phyloP scores from a whole-genome alignment of 75 land plant genomes.

The Cryptomeria japonica region DNA sequence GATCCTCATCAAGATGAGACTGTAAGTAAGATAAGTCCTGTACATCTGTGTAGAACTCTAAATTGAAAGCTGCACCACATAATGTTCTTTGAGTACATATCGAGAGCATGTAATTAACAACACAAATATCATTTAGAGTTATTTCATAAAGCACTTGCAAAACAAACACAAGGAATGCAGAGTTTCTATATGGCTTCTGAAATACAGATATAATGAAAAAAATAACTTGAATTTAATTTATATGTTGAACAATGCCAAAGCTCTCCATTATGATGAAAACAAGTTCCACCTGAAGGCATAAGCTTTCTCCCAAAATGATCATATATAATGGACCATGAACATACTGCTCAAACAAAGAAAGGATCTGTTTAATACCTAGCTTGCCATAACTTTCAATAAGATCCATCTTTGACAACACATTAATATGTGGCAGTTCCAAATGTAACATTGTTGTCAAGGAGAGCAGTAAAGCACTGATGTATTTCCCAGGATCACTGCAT shows the following conservation, averaged over 20 bases:
- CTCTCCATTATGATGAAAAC: background rate
- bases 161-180: background rate
- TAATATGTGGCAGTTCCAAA: slow-evolving; percentile 94
- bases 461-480: slow-evolving; percentile 86
- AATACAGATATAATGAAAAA: background rate
- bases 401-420: slow-evolving; percentile 86
- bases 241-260: background rate
- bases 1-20: slow-evolving; percentile 78
- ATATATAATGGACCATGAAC: background rate
- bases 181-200: background rate
- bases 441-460: slow-evolving; percentile 94
- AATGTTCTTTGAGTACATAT: background rate
- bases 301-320: background rate
- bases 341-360: background rate
- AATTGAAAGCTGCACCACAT: slow-evolving; percentile 76
- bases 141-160: background rate
- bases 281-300: background rate
- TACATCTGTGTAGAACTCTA: slow-evolving; percentile 97
- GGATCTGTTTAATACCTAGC: slow-evolving; percentile 39
- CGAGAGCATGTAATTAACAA: background rate
- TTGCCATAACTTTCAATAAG: slow-evolving; percentile 70
- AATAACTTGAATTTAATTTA: background rate
- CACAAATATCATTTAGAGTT: background rate
- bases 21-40: slow-evolving; percentile 90
- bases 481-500: slow-evolving; percentile 98